Evolutionary conservation across 208 protist species (phyloP), one percentile per base, ranked within the genome.

Genomic region (Leishmania braziliensis): DNA sequence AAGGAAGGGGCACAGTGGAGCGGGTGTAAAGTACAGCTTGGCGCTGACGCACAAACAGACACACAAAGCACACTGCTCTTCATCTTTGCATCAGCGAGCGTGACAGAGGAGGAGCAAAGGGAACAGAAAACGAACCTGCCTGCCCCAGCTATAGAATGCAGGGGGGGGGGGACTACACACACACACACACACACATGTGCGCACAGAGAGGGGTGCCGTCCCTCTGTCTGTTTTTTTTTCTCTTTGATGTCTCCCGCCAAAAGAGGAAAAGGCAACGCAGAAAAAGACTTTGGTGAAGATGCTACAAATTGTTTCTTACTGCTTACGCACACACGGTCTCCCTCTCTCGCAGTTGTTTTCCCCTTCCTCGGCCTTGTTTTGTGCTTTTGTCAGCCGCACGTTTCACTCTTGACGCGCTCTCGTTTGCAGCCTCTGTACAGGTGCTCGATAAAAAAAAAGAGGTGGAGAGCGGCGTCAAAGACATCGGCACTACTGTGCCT

Each of bases 221-320:
- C 56, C 56, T 62, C 56, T n/a, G 26, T 39, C 51, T 23, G 36
- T 54, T 50, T 75, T 77, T 14, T 62, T 79, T 68, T 36, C 68
- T 77, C 63, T 72, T 81, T 43, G n/a, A 78, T 69, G 23, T 14
- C 16, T 75, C 12, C 0, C 9, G 26, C 58, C 5, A 14, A 63
- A 63, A 63, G 14, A 63, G 23, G 58, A 23, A 63, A 9, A 10
- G 58, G 29, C 20, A 63, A 33, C 26, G 58, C 26, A 33, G 20
- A 3, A 23, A 10, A 29, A 18, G 26, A 29, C 5, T 29, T 63
- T 26, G 8, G 29, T 14, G 58, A 14, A 29, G 12, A 10, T 63
- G 58, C 26, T 8, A 10, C 58, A 6, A 46, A 46, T 46, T 46
- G 43, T 46, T 46, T 46, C 43, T 46, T 46, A 2, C 43, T 6